Evolutionary conservation across 2,329 filamentous ascomycete species (phyloP).

Genomic region (Penicillium sp.): DNA sequence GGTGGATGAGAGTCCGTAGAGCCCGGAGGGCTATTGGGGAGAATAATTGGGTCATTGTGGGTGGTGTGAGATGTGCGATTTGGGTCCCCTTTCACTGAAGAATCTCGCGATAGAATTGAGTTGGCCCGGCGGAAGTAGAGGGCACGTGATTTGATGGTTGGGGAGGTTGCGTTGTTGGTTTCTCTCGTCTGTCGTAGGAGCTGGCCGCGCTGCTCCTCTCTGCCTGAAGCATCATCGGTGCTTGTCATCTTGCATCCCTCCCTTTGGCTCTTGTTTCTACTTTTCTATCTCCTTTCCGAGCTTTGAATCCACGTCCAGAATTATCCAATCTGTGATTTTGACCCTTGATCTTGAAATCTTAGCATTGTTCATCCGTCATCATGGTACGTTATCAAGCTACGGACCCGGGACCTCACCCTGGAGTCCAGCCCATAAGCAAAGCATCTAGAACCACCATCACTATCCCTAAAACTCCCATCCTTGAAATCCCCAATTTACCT

Average conservation of each 20-base stretch:
- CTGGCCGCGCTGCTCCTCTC: constrained; percentile 36
- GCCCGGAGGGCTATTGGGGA: constrained; percentile 36
- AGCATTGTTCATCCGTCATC: constrained; percentile 16
- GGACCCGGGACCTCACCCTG: constrained; percentile 9
- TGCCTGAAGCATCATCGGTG: constrained; percentile 21
- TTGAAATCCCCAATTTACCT: not conserved
- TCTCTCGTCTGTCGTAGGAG: constrained; percentile 29
- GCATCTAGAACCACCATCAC: constrained; percentile 1
- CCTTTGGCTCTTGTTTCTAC: constrained; percentile 9
- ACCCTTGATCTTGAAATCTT: not conserved
- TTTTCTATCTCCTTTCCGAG: constrained; percentile 5
- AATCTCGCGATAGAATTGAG: constrained; percentile 17
- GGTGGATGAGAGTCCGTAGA: constrained; percentile 34
- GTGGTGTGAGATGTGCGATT: not conserved
- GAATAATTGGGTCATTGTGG: constrained; percentile 35
- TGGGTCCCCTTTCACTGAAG: not conserved
- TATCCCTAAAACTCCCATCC: not conserved
- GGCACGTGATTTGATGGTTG: constrained; percentile 23
- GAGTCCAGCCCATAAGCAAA: constrained; percentile 11
- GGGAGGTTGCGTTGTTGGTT: constrained; percentile 27
- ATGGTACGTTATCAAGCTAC: constrained; percentile 34
- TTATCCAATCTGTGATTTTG: not conserved
- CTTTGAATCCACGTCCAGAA: not conserved
- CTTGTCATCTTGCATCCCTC: constrained; percentile 18
- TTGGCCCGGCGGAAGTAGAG: constrained; percentile 1